Conservation (phyloP, 225 moss, liverwort and hornwort species). For the Rhytidiadelphus loreus region DNA sequence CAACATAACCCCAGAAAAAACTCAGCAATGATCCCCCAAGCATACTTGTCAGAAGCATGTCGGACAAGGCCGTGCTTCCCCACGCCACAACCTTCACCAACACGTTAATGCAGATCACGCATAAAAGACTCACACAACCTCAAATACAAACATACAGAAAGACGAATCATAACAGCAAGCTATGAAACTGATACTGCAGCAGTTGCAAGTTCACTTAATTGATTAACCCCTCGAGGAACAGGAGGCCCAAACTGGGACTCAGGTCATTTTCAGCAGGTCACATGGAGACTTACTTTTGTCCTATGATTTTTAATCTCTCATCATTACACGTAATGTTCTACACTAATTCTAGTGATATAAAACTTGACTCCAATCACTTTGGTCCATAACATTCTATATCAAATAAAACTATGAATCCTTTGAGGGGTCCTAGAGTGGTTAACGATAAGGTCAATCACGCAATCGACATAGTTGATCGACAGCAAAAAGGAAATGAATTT, state of each 20-base stretch:
- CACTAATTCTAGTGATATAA: background rate
- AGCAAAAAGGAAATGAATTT: background rate
- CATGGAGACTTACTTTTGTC: background rate
- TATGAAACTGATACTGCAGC: too few relatives aligned
- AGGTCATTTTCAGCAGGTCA: background rate
- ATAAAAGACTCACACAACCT: background rate
- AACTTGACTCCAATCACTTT: background rate
- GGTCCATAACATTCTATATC: background rate
- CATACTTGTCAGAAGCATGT: slow-evolving; percentile 61
- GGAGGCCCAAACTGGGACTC: background rate
- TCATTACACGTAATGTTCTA: background rate
- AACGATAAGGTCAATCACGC: background rate
- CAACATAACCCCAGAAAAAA: slow-evolving; percentile 73
- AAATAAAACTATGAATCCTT: too few relatives aligned
- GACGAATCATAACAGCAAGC: background rate
- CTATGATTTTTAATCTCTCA: background rate
- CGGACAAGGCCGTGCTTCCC: slow-evolving; percentile 61
- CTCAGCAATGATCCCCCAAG: slow-evolving; percentile 57
- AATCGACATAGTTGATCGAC: background rate
- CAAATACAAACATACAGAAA: background rate
- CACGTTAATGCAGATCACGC: background rate
- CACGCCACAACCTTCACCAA: slow-evolving; percentile 50
- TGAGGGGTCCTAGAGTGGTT: too few relatives aligned
- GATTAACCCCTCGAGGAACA: background rate
- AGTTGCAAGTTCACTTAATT: background rate